These are phyloP conservation scores for Ogataea methylovora DNA, from an alignment of 805 yeast species.

Conservation along the genomic window DNA sequence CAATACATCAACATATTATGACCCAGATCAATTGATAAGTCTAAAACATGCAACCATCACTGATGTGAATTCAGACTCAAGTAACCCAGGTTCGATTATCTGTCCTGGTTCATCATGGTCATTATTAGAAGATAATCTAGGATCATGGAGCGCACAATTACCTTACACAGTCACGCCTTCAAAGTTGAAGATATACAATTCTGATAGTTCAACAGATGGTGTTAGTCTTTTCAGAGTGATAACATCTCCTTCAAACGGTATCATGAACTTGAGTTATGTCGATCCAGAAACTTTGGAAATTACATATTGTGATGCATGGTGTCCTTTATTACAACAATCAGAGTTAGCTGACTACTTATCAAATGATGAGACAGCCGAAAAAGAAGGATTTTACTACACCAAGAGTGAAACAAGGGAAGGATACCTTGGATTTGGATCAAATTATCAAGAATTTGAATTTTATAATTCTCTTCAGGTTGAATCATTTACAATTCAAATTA, in stretches of 20 bases:
- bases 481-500: conserved; percentile 53
- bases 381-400: conserved; percentile 6
- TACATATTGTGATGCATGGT: conserved; percentile 76
- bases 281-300: conserved; percentile 62
- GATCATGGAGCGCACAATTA: conserved; percentile 57
- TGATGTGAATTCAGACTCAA: conserved; percentile 33
- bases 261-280: conserved; percentile 83
- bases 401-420: conserved; percentile 12
- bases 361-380: conserved; percentile 18
- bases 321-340: conserved; percentile 54
- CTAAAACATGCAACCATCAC: conserved; percentile 47
- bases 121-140: conserved; percentile 37
- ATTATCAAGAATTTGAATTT: conserved; percentile 79
- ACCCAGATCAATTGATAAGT: conserved; percentile 57
- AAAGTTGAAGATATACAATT: conserved; percentile 64
- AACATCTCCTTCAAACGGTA: conserved; percentile 75
- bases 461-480: conserved; percentile 57
- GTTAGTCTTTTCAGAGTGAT: conserved; percentile 62
- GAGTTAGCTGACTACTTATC: conserved; percentile 24
- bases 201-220: conserved; percentile 35
- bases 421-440: conserved; percentile 29
- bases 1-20: conserved; percentile 28
- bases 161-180: conserved; percentile 58
- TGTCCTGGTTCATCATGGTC: conserved; percentile 65
- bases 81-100: conserved; percentile 30